Conservation (phyloP, 495 filamentous ascomycete genomes). For the Aspergillus cavernicola region DNA sequence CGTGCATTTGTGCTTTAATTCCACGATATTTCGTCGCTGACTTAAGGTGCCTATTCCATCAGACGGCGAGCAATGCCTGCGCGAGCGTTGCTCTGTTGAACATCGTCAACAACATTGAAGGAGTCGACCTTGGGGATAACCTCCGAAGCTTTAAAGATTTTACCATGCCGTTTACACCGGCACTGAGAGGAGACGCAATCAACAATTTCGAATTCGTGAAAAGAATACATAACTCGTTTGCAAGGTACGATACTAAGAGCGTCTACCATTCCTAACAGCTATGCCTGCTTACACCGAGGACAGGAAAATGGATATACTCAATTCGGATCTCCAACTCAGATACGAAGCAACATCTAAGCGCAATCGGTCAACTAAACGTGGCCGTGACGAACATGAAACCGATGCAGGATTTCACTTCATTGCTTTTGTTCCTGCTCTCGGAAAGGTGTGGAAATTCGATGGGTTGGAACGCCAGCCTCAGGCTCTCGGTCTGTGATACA, state of each 20-base stretch:
- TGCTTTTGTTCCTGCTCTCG: conserved; percentile 76
- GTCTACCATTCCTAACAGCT: background rate
- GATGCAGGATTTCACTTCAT: conserved; percentile 78
- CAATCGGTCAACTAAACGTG: conserved; percentile 32
- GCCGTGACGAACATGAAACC: conserved; percentile 37
- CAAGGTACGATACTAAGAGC: conserved; percentile 52
- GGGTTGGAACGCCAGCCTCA: conserved; percentile 74
- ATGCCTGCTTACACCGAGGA: background rate
- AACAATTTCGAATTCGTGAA: conserved; percentile 74
- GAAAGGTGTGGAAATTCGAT: conserved; percentile 83
- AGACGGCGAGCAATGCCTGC: conserved; percentile 80
- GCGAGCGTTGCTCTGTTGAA: conserved; percentile 86
- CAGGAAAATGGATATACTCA: conserved; percentile 74
- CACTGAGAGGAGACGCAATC: conserved; percentile 70
- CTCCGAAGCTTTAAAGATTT: conserved; percentile 68
- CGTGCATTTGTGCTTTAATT: conserved; percentile 4
- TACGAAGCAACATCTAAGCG: conserved; percentile 53
- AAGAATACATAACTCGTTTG: conserved; percentile 80
- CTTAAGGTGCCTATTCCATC: conserved; percentile 2
- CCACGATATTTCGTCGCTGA: background rate
- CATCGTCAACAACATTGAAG: conserved; percentile 78
- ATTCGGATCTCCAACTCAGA: conserved; percentile 66
- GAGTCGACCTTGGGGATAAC: conserved; percentile 60
- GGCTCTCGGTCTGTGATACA: conserved; percentile 55
- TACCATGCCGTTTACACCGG: conserved; percentile 62